Conservation (phyloP, 2,329 filamentous ascomycete species). For the Phoma sp. region DNA sequence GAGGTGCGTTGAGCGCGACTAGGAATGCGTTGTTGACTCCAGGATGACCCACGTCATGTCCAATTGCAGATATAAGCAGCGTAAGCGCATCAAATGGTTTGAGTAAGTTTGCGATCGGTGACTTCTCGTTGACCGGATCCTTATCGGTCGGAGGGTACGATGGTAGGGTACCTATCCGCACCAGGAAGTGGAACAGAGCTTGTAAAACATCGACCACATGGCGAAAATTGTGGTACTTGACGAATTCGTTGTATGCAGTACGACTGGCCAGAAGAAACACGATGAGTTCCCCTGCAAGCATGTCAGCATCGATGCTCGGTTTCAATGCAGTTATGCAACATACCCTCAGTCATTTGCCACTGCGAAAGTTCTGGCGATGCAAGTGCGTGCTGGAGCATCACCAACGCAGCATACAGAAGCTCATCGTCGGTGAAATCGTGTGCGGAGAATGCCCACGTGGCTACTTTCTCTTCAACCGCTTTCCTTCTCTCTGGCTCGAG, state of each 20-base stretch:
- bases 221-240: slow-evolving; percentile 97
- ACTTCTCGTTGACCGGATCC: slow-evolving; percentile 52
- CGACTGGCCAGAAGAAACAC: slow-evolving; percentile 87
- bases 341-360: slow-evolving; percentile 81
- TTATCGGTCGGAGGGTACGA: slow-evolving; percentile 60
- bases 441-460: slow-evolving; percentile 85
- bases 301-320: slow-evolving; percentile 24
- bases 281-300: slow-evolving; percentile 72
- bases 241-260: slow-evolving; percentile 93
- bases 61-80: slow-evolving; percentile 92
- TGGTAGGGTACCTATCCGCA: slow-evolving; percentile 77
- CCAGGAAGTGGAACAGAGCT: slow-evolving; percentile 87
- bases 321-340: slow-evolving; percentile 38
- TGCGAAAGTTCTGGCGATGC: slow-evolving; percentile 78
- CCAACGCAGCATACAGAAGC: slow-evolving; percentile 79
- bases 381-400: slow-evolving; percentile 90
- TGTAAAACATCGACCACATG: slow-evolving; percentile 97
- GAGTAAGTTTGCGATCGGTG: slow-evolving; percentile 75
- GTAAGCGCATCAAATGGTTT: slow-evolving; percentile 87
- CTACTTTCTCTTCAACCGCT: slow-evolving; percentile 71
- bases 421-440: slow-evolving; percentile 92
- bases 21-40: slow-evolving; percentile 98
- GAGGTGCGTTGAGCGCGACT: slow-evolving; percentile 85
- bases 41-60: slow-evolving; percentile 95
- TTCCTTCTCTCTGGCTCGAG: slow-evolving; percentile 70